Base-by-base conservation (phyloP, 257 asterid species). In the Thymus quinquecostatus region DNA sequence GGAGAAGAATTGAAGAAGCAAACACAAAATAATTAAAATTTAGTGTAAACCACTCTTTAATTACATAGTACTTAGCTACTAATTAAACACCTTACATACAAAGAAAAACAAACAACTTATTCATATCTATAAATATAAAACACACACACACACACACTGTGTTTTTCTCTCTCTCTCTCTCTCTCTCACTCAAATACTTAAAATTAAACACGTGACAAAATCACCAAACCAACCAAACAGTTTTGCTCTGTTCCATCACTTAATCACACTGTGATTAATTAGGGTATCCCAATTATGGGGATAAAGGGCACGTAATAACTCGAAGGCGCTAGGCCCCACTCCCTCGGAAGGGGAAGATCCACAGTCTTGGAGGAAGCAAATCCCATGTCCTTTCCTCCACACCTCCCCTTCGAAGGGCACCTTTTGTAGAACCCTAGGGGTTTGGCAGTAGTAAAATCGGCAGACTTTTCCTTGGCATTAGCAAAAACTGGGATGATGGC, bases 261-360 rank as follows among this genome's bases (percentile, higher is more conserved):
- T 56, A 28, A 47, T 11, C 41, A 68, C 48, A 43, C 6, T 6
- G 4, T 1, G 1, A 44, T 2, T 2, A 6, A 72, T 82, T 75
- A 94, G 21, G 99, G 99, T 64, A 95, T 92, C 10, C 99, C 98
- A 54, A 95, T 92, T 6, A 95, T 91, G 65, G 98, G 99, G 45
- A 95, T 6, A 44, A 85, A 86, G 0, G 99, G 98, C 63, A 86
- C 0, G 68, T 91, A 92, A 69, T 85, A 89, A 79, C 96, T 88
- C 44, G 88, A 74, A 30, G 99, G 98, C 55, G 98, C 90, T 1
- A 94, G 74, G 60, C 99, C 99, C 89, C 89, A 88, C 48, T 92
- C 99, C 38, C 84, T 85, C 47, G 97, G 99, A 72, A 91, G 21
- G 60, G 97, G 97, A 38, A 91, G 11, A 79, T 91, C 90, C 71